phyloP scores from a whole-genome alignment of 2,329 filamentous ascomycete genomes.

The Exophiala spinifera region DNA sequence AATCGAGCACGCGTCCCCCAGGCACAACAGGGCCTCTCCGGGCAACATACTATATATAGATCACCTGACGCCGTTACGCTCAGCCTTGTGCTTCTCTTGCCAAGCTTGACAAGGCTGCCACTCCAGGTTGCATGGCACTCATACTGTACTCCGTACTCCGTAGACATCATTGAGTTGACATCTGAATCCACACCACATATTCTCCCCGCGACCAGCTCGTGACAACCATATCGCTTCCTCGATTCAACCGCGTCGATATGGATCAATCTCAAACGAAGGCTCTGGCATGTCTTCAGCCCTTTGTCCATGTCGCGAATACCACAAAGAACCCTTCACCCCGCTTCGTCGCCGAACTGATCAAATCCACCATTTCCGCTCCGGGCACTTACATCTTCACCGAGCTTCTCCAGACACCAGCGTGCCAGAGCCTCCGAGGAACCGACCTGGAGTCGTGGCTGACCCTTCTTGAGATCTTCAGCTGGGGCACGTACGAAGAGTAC shows the following conservation, averaged over 20 bases:
- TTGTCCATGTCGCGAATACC: constrained; percentile 81
- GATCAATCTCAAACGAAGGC: constrained; percentile 50
- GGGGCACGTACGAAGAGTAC: constrained; percentile 84
- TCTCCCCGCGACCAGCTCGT: too few species aligned
- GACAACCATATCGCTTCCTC: too few species aligned
- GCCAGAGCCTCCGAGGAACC: constrained; percentile 65
- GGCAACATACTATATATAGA: too few species aligned
- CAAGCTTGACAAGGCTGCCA: too few species aligned
- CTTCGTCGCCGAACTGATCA: constrained; percentile 80
- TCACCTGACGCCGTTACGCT: too few species aligned
- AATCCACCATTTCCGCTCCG: constrained; percentile 80
- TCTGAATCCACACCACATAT: too few species aligned
- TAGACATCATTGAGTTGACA: too few species aligned
- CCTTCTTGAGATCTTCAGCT: constrained; percentile 84
- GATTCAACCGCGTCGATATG: constrained; percentile 32
- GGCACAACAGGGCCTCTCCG: too few species aligned
- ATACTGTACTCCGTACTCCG: too few species aligned
- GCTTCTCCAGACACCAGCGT: constrained; percentile 75
- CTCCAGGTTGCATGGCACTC: too few species aligned
- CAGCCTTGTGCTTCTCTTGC: too few species aligned
- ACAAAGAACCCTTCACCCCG: constrained; percentile 68
- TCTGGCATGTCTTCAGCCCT: constrained; percentile 70
- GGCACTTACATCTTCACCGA: constrained; percentile 93
- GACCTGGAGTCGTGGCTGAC: constrained; percentile 57
- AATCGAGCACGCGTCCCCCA: too few species aligned